Conservation (phyloP, 176 grass and related monocot genomes). For the Coix lacrymajobi region DNA sequence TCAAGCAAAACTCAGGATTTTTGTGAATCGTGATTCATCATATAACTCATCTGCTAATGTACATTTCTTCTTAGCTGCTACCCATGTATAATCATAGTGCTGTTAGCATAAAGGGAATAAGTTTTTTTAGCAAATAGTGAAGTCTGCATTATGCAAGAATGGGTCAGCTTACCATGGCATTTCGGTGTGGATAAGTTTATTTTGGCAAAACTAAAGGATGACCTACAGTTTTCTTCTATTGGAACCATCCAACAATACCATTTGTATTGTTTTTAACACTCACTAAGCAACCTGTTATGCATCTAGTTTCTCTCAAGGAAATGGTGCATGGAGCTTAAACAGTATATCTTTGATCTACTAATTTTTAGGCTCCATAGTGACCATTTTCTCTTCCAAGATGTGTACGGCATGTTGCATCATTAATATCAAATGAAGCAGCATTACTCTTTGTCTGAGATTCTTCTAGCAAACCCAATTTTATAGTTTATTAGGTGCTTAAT, state of each 20-base stretch:
- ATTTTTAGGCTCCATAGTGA: neutral
- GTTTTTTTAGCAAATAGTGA: neutral
- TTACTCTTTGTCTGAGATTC: slow-evolving; percentile 31
- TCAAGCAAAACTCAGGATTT: neutral
- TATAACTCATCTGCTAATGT: neutral
- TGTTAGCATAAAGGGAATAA: neutral
- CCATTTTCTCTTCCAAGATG: neutral
- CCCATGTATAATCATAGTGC: neutral
- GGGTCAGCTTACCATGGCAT: neutral
- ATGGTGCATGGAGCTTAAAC: neutral
- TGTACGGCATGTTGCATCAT: neutral
- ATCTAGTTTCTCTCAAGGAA: neutral
- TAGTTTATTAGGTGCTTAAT: slow-evolving; percentile 32
- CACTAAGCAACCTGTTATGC: neutral
- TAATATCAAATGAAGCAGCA: slow-evolving; percentile 16
- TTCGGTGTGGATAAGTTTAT: neutral
- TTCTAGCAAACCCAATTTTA: slow-evolving; percentile 2
- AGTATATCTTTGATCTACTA: slow-evolving; percentile 15
- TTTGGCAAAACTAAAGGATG: neutral
- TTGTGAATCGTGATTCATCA: neutral
- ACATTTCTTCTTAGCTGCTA: neutral
- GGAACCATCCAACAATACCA: neutral
- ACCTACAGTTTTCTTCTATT: neutral
- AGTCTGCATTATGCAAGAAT: neutral
- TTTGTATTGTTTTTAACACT: neutral